Evolutionary conservation across 192 early-diverging fungal genomes (phyloP), one percentile per base, ranked within the genome.

Genomic region (Backusella tuberculispora): DNA sequence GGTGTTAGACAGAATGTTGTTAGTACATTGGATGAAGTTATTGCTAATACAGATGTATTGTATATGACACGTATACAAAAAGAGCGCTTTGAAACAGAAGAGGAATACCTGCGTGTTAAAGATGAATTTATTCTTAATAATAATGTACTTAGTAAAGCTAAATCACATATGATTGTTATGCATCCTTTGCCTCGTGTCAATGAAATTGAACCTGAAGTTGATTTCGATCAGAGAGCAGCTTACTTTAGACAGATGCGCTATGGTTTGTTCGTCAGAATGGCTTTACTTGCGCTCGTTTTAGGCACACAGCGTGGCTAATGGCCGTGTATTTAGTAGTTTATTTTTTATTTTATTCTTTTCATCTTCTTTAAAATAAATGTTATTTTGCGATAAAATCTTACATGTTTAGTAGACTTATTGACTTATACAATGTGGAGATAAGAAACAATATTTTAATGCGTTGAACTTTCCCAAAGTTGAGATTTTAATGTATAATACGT

Each of bases 181-280:
- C 97, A 99, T 88, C 96, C 97, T 69, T 85, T 99, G 77, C 97
- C 97, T 12, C 89, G 97, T 78, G 91, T 98, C 29, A 88, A 90
- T 37, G 98, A 98, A 83, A 97, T 99, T 81, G 94, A 95, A 64
- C 94, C 94, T 44, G 97, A 99, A 80, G 97, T 99, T 29, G 98
- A 99, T 80, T 97, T 97, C 74, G 98, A 99, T 80, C 95, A 92
- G 80, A 89, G 98, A 44, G 96, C 98, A 15, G 96, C 95, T 21
- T 99, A 99, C 85, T 99, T 99, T 89, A 86, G 97, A 69, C 98
- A 99, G 84, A 98, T 99, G 98, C 87, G 90, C 29, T 97, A 98
- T 84, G 98, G 98, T 71, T 87, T 99, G 81, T 98, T 92, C 86
- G 98, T 98, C 6, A 90, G 98, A 63, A 99, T 99, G 98, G 97